Percentiles rank a stretch among this genome's conserved stretches.
These are phyloP conservation scores for Annulohypoxylon moriforme DNA, from an alignment of 495 filamentous ascomycete genomes.

Conservation along the genomic window DNA sequence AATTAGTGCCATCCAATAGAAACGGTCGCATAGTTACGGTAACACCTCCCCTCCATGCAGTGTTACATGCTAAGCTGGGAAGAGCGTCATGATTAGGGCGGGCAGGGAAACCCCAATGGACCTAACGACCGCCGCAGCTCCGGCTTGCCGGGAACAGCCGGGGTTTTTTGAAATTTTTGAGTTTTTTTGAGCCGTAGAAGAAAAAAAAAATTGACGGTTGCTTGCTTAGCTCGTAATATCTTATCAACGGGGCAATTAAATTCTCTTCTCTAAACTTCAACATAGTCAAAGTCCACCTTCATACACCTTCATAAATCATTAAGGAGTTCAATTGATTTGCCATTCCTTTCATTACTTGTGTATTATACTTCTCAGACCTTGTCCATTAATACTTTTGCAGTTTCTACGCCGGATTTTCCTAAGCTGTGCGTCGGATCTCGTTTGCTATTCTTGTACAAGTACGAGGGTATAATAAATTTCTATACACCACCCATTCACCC, in stretches of 20 bases:
- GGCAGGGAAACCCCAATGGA: conserved; percentile 33
- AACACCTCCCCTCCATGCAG: conserved; percentile 25
- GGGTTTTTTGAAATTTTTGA: conserved; percentile 23
- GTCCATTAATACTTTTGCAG: conserved; percentile 44
- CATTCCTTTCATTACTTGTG: conserved; percentile 54
- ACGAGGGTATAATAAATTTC: conserved; percentile 37
- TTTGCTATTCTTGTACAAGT: conserved; percentile 40
- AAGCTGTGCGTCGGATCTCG: conserved; percentile 39
- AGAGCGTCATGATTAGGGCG: conserved; percentile 42
- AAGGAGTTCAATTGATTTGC: conserved; percentile 48
- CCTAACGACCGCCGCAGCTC: conserved; percentile 44
- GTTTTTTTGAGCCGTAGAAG: conserved; percentile 21
- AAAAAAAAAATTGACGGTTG: conserved; percentile 41
- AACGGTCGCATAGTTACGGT: conserved; percentile 7
- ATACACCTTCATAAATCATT: background rate
- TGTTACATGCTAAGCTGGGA: conserved; percentile 40
- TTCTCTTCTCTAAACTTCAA: conserved; percentile 50
- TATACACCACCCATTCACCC: conserved; percentile 2
- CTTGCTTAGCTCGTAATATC: conserved; percentile 25
- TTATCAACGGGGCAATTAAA: background rate
- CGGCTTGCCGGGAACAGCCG: conserved; percentile 51
- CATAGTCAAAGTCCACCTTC: conserved; percentile 8
- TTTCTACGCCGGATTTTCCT: conserved; percentile 37
- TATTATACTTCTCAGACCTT: conserved; percentile 45
- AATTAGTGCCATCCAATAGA: conserved; percentile 32